A percentile compares a stretch with the other conserved stretches of the same genome.
These are phyloP conservation scores for Yamadazyma pseudoaaseri DNA, from an alignment of 1,139 yeast genomes.

Conservation along the genomic window DNA sequence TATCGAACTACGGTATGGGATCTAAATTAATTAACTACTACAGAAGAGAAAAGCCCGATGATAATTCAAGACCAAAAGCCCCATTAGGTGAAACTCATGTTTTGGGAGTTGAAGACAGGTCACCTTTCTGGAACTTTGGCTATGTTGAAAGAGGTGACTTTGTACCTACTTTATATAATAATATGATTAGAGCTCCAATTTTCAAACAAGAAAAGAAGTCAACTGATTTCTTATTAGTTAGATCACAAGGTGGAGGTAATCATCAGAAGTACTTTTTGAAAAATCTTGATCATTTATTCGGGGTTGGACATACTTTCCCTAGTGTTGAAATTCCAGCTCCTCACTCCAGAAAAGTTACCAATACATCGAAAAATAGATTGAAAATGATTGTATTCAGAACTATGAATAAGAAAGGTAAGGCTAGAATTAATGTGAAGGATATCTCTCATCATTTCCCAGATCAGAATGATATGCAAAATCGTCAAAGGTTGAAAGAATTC, in stretches of 20 bases:
- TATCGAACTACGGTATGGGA: slow-evolving; percentile 95
- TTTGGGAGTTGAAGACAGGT: slow-evolving; percentile 88
- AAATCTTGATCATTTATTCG: slow-evolving; percentile 67
- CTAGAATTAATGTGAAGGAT: slow-evolving; percentile 81
- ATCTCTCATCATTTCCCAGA: slow-evolving; percentile 94
- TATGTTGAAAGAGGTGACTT: slow-evolving; percentile 92
- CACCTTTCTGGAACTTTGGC: slow-evolving; percentile 99
- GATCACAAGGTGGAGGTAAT: slow-evolving; percentile 70
- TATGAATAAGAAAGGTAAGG: slow-evolving; percentile 71
- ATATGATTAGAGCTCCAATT: slow-evolving; percentile 89
- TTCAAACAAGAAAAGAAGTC: slow-evolving; percentile 76
- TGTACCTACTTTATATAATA: slow-evolving; percentile 91
- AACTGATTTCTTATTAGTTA: slow-evolving; percentile 80
- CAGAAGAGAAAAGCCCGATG: slow-evolving; percentile 79
- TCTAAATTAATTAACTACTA: slow-evolving; percentile 90
- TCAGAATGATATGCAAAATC: slow-evolving; percentile 95
- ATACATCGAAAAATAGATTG: slow-evolving; percentile 85
- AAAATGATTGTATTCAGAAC: slow-evolving; percentile 93
- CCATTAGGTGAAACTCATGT: slow-evolving; percentile 95
- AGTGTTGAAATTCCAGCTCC: slow-evolving; percentile 97
- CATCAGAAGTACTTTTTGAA: slow-evolving; percentile 57
- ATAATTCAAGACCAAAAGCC: slow-evolving; percentile 81
- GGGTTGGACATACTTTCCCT: slow-evolving; percentile 92
- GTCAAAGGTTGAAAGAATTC: slow-evolving; percentile 93
- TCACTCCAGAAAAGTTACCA: slow-evolving; percentile 92